Base-by-base conservation (phyloP, 345 rosid genomes). In the Capsella bursapastoris region DNA sequence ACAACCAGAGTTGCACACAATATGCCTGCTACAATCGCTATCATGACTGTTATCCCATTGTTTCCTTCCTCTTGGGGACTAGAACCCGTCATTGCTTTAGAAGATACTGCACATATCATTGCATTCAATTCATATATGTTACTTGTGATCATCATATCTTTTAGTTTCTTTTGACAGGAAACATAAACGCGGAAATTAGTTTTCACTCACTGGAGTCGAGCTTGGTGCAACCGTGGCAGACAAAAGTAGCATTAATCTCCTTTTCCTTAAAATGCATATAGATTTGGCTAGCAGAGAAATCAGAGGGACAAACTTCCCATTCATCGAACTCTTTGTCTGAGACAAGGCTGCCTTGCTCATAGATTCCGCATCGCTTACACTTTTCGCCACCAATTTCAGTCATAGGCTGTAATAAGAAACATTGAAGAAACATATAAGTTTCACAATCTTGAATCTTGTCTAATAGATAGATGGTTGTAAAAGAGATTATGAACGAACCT, bases 341-440 rank as follows among this genome's bases (percentile, higher is more conserved):
- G 32, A 82, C 73, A 5, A 88, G 27, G 5, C 35, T 77, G 70
- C 89, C 95, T 83, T 79, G 16, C 88, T 92, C 96, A 45, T 90
- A 96, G 68, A 96, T 77, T 45, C 98, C 97, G 71, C 98, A 96
- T 63, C 96, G 78, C 81, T 92, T 96, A 90, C 99, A 96, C 62
- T 90, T 96, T 47, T 66, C 78, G 28, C 85, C 82, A 13, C 78
- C 35, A 29, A 90, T 74, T 62, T 82, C 84, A 1, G 89, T 87
- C 60, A 96, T 77, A 48, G 98, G 97, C 98, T 96, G 87, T 64
- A 78, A 64, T 41, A 38, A 78, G 13, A 11, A 32, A 70, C 52
- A 68, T 12, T 68, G 10, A 65, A 34, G 8, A 18, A 34, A 40
- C 25, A 40, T 51, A 1, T 49, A 51, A 31, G 37, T 25, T 6